Evolutionary conservation across 148 eudicot genomes (phyloP).

Genomic region (Amaranthus palmeri): DNA sequence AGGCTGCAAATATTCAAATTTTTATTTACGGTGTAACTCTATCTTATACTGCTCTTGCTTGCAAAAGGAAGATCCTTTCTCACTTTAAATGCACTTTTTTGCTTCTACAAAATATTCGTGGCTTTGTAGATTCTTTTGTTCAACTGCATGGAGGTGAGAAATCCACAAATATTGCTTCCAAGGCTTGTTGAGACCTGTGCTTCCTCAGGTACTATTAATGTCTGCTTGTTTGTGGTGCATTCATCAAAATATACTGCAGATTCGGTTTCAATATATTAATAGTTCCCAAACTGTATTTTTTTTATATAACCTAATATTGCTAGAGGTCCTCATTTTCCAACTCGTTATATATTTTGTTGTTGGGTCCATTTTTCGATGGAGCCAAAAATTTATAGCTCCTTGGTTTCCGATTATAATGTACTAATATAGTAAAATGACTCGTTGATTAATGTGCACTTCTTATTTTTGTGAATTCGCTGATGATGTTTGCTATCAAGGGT

Average conservation of each 20-base stretch:
- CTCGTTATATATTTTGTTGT: neutral
- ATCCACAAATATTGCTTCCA: conserved; percentile 70
- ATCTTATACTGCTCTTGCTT: neutral
- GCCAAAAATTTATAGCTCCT: too few relatives aligned
- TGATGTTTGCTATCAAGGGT: too few relatives aligned
- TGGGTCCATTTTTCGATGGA: too few relatives aligned
- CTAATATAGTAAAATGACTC: too few relatives aligned
- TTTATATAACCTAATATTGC: neutral
- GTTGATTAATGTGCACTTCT: too few relatives aligned
- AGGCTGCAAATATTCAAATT: neutral
- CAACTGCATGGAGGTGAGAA: conserved; percentile 87
- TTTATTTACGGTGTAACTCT: neutral
- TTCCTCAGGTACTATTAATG: conserved; percentile 48
- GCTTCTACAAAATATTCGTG: neutral
- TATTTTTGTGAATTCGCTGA: too few relatives aligned
- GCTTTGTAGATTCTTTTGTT: conserved; percentile 66
- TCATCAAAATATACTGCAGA: neutral
- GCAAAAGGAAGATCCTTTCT: neutral
- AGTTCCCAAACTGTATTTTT: neutral
- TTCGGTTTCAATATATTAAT: neutral
- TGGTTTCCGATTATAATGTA: too few relatives aligned
- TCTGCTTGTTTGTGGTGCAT: conserved; percentile 7
- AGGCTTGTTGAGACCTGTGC: conserved; percentile 68
- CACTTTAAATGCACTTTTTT: neutral
- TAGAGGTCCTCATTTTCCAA: neutral